Base-by-base conservation (phyloP, 2,329 filamentous ascomycete species). In the Colletotrichum sublineola region DNA sequence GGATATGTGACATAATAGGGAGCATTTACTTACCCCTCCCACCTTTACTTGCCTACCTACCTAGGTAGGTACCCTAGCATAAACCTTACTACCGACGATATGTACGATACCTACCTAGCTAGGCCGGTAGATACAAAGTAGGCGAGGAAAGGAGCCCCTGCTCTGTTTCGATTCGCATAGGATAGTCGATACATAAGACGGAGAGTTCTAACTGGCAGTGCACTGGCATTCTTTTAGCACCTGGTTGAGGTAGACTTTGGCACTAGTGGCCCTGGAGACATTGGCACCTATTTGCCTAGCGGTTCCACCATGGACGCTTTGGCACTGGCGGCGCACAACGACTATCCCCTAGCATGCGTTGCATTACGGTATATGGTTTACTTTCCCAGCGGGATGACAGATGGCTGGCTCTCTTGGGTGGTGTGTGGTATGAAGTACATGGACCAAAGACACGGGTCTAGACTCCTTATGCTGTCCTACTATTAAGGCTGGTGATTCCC, bases 131-230 rank as follows among this genome's bases (percentile, higher is more conserved):
- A n/a, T n/a, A n/a, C n/a, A n/a, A n/a, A n/a, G n/a, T n/a, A n/a
- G n/a, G n/a, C n/a, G 42, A 20, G 3, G 18, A 44, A 20, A 20
- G 42, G 42, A 20, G 42, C 42, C 42, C 14, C 29, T 44, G 36
- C 14, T 38, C n/a, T 63, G 44, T 29, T 63, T 52, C 46, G 44
- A 46, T 48, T 50, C 44, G 33, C 52, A 36, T 52, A 24, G 40
- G 36, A 31, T 20, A 14, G 50, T 15, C 24, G 44, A 52, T 42
- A 40, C n/a, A 31, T n/a, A 15, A 48, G 24, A 50, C 12, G 29
- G 44, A 63, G 50, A 65, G 52, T 68, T 64, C 66, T 52, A 57
- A 60, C 66, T 63, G 52, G 66, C 58, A 53, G 20, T 44, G 66
- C 50, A 33, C 60, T 68, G 66, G 50, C 50, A 64, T 68, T 64